A percentile compares a stretch with the other conserved stretches of the same genome.
These are phyloP conservation scores for Ambrosiella xylebori DNA, from an alignment of 2,329 filamentous ascomycete species.

Conservation along the genomic window DNA sequence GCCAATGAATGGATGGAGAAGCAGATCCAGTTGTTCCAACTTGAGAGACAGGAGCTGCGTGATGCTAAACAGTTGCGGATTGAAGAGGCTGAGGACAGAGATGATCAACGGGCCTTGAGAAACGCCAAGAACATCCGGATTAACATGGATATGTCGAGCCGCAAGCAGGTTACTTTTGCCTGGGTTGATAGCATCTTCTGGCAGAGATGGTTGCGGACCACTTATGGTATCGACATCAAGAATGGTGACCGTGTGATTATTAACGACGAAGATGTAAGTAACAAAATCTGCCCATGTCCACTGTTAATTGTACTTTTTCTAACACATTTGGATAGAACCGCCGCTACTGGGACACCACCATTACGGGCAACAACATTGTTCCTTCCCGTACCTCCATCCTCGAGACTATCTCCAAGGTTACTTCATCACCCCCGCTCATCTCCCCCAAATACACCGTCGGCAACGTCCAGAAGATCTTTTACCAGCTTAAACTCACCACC, in stretches of 20 bases:
- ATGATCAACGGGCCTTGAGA: slow-evolving; percentile 71
- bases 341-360: slow-evolving; percentile 85
- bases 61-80: slow-evolving; percentile 91
- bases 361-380: slow-evolving; percentile 76
- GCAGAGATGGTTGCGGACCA: slow-evolving; percentile 92
- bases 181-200: slow-evolving; percentile 97
- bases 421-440: slow-evolving; percentile 51
- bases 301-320: slow-evolving; percentile 16
- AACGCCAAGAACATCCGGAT: slow-evolving; percentile 83
- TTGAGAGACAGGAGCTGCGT: slow-evolving; percentile 80
- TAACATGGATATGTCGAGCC: slow-evolving; percentile 72
- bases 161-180: slow-evolving; percentile 82
- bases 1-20: slow-evolving; percentile 98
- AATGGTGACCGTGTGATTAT: slow-evolving; percentile 87
- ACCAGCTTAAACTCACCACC: slow-evolving; percentile 42
- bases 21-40: slow-evolving; percentile 76
- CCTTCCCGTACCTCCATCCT: slow-evolving; percentile 80
- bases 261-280: slow-evolving; percentile 86
- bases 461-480: slow-evolving; percentile 53
- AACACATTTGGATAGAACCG: slow-evolving; percentile 46
- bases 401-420: slow-evolving; percentile 62
- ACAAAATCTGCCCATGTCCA: background rate
- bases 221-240: slow-evolving; percentile 76
- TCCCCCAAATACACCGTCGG: slow-evolving; percentile 62
- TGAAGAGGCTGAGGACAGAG: slow-evolving; percentile 86